Evolutionary conservation across 1,284 basidiomycete species (phyloP).

Genomic region (Tilletia horrida): DNA sequence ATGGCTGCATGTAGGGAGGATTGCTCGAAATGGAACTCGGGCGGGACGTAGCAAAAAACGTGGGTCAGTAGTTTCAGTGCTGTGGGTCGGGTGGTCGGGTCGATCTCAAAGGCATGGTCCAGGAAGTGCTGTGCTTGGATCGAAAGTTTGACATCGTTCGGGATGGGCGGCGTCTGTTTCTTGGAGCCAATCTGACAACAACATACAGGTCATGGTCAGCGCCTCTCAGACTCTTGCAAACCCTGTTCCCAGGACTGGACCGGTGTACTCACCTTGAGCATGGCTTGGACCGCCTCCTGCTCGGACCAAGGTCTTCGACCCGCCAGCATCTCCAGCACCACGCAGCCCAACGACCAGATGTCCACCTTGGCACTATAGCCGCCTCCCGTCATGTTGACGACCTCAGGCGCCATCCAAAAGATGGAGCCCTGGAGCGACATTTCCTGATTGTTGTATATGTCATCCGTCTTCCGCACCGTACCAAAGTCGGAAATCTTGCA

Average conservation of each 20-base stretch:
- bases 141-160: slow-evolving; percentile 72
- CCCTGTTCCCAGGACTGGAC: background rate
- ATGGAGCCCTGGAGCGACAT: slow-evolving; percentile 85
- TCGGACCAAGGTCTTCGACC: slow-evolving; percentile 89
- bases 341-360: slow-evolving; percentile 97
- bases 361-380: slow-evolving; percentile 94
- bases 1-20: slow-evolving; percentile 10
- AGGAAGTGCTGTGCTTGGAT: slow-evolving; percentile 80
- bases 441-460: slow-evolving; percentile 75
- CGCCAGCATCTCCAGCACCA: slow-evolving; percentile 96
- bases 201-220: background rate
- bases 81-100: slow-evolving; percentile 79
- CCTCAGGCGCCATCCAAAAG: slow-evolving; percentile 99
- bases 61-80: slow-evolving; percentile 79
- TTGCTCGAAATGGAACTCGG: slow-evolving; percentile 22
- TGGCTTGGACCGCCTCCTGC: slow-evolving; percentile 82
- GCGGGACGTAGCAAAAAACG: slow-evolving; percentile 63
- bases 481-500: slow-evolving; percentile 98
- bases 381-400: slow-evolving; percentile 72
- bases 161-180: slow-evolving; percentile 81
- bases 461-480: slow-evolving; percentile 58
- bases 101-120: slow-evolving; percentile 80
- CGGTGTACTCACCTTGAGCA: slow-evolving; percentile 73
- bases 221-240: background rate
- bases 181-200: slow-evolving; percentile 69